Evolutionary conservation across 2,329 filamentous ascomycete species (phyloP).

Genomic region (Conoideocrella luteorostrata): DNA sequence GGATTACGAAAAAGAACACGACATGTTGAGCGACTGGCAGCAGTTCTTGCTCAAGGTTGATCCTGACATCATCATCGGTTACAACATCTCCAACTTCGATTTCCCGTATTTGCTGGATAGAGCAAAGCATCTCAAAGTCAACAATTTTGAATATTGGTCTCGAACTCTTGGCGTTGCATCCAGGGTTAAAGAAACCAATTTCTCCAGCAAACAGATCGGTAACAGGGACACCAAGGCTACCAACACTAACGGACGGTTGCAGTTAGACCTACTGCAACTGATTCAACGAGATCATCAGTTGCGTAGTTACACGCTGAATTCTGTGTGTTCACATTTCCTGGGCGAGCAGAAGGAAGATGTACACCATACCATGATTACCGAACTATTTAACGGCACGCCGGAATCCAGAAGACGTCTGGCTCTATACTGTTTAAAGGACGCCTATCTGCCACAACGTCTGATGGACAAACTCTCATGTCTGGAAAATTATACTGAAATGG

Average conservation of each 20-base stretch:
- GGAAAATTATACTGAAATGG: conserved; percentile 99
- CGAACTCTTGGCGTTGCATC: conserved; percentile 68
- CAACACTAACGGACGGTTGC: conserved; percentile 88
- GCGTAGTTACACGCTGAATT: conserved; percentile 94
- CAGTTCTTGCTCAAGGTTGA: conserved; percentile 86
- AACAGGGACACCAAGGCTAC: conserved; percentile 91
- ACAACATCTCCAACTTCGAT: conserved; percentile 98
- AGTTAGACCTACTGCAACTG: conserved; percentile 89
- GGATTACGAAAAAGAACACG: conserved; percentile 71
- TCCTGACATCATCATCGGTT: conserved; percentile 95
- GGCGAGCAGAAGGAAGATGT: conserved; percentile 99
- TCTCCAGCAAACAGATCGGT: conserved; percentile 97
- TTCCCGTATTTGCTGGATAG: conserved; percentile 92
- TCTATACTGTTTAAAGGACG: conserved; percentile 95
- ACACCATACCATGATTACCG: conserved; percentile 98
- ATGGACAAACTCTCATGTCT: conserved; percentile 98
- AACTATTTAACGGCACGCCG: conserved; percentile 91
- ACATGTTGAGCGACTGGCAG: conserved; percentile 90
- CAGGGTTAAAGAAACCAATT: conserved; percentile 69
- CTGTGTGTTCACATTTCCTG: conserved; percentile 88
- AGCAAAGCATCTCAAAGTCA: conserved; percentile 75
- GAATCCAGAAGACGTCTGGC: conserved; percentile 87
- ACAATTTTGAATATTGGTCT: conserved; percentile 80
- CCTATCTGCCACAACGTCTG: conserved; percentile 84
- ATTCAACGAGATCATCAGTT: conserved; percentile 93